phyloP scores from a whole-genome alignment of 1,284 basidiomycete species.

The Xerocomus nothofagi region DNA sequence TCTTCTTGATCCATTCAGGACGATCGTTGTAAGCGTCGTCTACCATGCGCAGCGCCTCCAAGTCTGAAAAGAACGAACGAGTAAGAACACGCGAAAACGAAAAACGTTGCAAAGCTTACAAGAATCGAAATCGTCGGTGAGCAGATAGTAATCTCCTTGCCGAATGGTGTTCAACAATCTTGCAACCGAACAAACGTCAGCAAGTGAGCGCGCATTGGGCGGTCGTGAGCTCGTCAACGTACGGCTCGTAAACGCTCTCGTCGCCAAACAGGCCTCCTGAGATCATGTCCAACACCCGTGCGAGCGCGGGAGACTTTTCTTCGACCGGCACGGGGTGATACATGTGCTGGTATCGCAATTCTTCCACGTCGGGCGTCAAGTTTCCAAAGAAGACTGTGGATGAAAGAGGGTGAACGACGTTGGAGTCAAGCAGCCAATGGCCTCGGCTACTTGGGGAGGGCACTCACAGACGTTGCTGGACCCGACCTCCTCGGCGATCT shows the following conservation, averaged over 20 bases:
- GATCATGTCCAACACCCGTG: constrained; percentile 71
- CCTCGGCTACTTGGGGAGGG: no score
- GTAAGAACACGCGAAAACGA: not conserved
- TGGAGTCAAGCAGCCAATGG: not conserved
- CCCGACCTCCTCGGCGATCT: constrained; percentile 89
- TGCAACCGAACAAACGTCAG: constrained; percentile 41
- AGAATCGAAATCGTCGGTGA: constrained; percentile 90
- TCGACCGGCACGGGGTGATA: constrained; percentile 81
- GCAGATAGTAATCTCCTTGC: constrained; percentile 78
- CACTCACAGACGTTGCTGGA: constrained; percentile 67
- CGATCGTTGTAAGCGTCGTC: constrained; percentile 83
- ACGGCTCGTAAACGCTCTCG: constrained; percentile 75
- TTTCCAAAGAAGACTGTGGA: constrained; percentile 82
- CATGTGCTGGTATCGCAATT: constrained; percentile 78
- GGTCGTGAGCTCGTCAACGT: constrained; percentile 24
- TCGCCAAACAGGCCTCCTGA: constrained; percentile 78
- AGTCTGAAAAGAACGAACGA: constrained; percentile 46
- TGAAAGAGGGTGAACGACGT: no score
- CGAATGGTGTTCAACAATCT: constrained; percentile 72
- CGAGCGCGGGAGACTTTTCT: constrained; percentile 78
- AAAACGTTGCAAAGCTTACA: constrained; percentile 46
- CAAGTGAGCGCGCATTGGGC: no score
- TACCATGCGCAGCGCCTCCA: constrained; percentile 80
- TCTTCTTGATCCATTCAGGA: constrained; percentile 88
- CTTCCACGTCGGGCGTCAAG: constrained; percentile 78